Evolutionary conservation across 371 early-diverging fungal species (phyloP), one percentile per base, ranked within the genome.

Genomic region (Syncephalastrum sp.): DNA sequence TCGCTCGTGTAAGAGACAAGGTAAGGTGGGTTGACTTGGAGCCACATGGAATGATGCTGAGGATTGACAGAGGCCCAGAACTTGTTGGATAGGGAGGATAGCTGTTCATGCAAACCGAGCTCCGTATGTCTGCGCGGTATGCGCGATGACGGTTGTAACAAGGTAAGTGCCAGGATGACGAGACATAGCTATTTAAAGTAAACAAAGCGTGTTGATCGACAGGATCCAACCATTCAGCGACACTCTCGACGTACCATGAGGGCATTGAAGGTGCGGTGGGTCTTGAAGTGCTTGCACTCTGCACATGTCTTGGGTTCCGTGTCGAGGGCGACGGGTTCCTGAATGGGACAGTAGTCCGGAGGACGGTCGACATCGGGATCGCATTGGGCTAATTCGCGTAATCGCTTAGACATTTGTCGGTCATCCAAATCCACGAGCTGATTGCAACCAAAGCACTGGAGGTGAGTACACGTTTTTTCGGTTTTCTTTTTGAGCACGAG

Each of bases 11-110:
- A 52, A 5, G 58, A 15, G 14, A 61, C 54, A 19, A 69, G 42
- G 21, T 64, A 57, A 0, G 59, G 59, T 19, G 65, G 59, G 33
- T 56, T 44, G 41, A 68, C 42, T 50, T 64, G 61, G 17, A 68
- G 47, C 43, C 45, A 54, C 48, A 57, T 47, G 8, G 41, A 53
- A 15, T 53, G 58, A 45, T 65, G 65, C 5, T 56, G 42, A 14
- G 74, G 74, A 27, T 70, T 74, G 44, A 70, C 48, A 8, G 56
- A 50, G 42, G 46, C 38, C 74, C 74, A 74, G 23, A 74, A 74
- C 16, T 60, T 50, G 2, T 47, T 54, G 0, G 74, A 60, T 19
- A 65, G 56, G 23, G 54, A 24, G n/a, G 42, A 19, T 42, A 64
- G 55, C 33, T 61, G 54, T 19, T 46, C 44, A 19, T 33, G 38